Conservation (phyloP, 1,139 yeast species). For the Hansenula lynferdii region DNA sequence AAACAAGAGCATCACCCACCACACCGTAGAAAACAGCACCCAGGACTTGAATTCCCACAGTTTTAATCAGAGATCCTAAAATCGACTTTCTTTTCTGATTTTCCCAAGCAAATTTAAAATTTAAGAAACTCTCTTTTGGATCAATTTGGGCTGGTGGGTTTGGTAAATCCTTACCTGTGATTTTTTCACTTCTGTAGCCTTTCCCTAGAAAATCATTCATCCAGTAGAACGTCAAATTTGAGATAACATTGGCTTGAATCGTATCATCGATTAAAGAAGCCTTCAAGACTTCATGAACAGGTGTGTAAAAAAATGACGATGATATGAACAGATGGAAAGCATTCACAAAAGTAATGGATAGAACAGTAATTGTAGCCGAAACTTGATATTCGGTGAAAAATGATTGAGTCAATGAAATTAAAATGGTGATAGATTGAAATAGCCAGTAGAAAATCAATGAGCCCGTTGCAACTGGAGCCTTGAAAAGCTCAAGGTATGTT, state of each 20-base stretch:
- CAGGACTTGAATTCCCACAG: constrained; percentile 44
- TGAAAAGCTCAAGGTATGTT: constrained; percentile 25
- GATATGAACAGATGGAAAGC: constrained; percentile 33
- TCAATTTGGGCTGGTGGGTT: constrained; percentile 45
- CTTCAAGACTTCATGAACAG: constrained; percentile 40
- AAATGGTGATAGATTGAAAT: constrained; percentile 16
- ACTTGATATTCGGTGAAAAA: constrained; percentile 22
- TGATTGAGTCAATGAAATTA: constrained; percentile 24
- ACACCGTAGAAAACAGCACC: constrained; percentile 42
- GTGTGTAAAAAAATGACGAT: constrained; percentile 35
- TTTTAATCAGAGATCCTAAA: constrained; percentile 35
- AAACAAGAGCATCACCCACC: constrained; percentile 38
- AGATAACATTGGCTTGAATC: constrained; percentile 43
- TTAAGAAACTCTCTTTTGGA: constrained; percentile 32
- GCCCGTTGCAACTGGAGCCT: constrained; percentile 26
- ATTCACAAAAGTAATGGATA: constrained; percentile 24
- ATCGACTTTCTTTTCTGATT: constrained; percentile 35
- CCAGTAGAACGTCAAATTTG: constrained; percentile 54
- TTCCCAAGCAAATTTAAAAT: constrained; percentile 33
- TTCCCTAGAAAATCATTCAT: constrained; percentile 50
- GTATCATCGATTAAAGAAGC: constrained; percentile 30
- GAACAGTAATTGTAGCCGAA: constrained; percentile 18
- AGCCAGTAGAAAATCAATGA: constrained; percentile 26
- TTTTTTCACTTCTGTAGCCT: constrained; percentile 40
- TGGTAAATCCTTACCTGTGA: constrained; percentile 48